A percentile compares a stretch with the other conserved stretches of the same genome.
These are phyloP conservation scores for Thraustochytrium sp. DNA, from an alignment of 352 stramenopile genomes.

Conservation along the genomic window DNA sequence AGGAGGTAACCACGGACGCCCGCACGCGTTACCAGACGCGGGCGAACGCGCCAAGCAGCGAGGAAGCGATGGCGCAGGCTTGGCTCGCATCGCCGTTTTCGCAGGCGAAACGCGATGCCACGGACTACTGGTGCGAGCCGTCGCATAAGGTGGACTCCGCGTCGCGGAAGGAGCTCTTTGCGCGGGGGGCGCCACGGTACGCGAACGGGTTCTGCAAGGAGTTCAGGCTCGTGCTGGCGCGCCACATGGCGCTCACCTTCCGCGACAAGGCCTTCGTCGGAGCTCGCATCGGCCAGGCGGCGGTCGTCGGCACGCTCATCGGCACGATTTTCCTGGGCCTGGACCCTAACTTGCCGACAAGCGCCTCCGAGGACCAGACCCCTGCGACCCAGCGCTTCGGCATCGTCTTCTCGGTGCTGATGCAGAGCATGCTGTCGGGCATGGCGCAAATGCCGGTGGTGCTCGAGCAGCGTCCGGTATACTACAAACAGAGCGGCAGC, in stretches of 20 bases:
- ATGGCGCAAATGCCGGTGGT: slow-evolving; percentile 54
- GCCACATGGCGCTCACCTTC: slow-evolving; percentile 66
- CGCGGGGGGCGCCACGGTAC: too few species aligned
- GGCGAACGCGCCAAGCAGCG: too few species aligned
- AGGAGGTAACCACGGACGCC: slow-evolving; percentile 63
- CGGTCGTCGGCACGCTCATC: slow-evolving; percentile 54
- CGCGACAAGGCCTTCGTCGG: slow-evolving; percentile 59
- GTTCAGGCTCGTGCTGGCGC: slow-evolving; percentile 49
- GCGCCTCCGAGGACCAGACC: not conserved
- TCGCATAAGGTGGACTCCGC: too few species aligned
- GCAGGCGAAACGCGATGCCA: slow-evolving; percentile 62
- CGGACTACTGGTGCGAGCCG: slow-evolving; percentile 61
- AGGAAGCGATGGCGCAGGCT: too few species aligned
- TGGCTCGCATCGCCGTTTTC: slow-evolving; percentile 63
- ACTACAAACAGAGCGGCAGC: slow-evolving; percentile 59
- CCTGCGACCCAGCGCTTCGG: slow-evolving; percentile 49
- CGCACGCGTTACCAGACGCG: slow-evolving; percentile 52
- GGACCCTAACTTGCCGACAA: not conserved
- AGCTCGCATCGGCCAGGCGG: slow-evolving; percentile 57
- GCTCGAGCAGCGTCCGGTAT: slow-evolving; percentile 52
- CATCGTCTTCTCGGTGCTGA: slow-evolving; percentile 50
- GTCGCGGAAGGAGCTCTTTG: too few species aligned
- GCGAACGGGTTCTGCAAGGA: not conserved
- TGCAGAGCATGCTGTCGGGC: slow-evolving; percentile 54
- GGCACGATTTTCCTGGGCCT: slow-evolving; percentile 53